Percentiles rank a stretch among this genome's conserved stretches.
Evolutionary conservation across 163 green algal species (phyloP).

Genomic region (Prototheca cutis): DNA sequence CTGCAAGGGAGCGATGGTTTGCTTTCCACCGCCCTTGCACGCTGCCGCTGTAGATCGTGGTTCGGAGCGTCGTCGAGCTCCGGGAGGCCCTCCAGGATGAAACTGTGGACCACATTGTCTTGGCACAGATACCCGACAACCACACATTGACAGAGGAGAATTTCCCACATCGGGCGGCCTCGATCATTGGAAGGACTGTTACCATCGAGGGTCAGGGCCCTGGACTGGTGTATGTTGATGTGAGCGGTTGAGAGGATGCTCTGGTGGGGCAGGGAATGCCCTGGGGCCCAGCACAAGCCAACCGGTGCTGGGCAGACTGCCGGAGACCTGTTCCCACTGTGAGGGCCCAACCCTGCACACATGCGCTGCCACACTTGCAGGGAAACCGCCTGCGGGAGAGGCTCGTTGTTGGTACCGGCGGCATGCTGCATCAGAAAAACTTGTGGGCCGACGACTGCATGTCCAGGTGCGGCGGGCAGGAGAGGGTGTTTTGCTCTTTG

Average conservation of each 20-base stretch:
- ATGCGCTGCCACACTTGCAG: too few species aligned
- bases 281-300: too few species aligned
- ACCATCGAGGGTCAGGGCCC: background rate
- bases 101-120: background rate
- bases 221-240: background rate
- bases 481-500: too few species aligned
- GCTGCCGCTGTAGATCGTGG: background rate
- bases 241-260: conserved; percentile 3
- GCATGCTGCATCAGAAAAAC: conserved; percentile 2
- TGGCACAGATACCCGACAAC: background rate
- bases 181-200: background rate
- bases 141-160: background rate
- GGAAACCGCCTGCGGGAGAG: background rate
- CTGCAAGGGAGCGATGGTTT: background rate
- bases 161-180: background rate
- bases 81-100: background rate
- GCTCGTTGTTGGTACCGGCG: background rate
- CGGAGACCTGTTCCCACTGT: too few species aligned
- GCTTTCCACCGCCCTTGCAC: background rate
- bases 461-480: background rate
- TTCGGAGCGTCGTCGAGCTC: background rate
- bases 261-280: too few species aligned
- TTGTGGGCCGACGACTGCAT: conserved; percentile 7
- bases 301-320: too few species aligned
- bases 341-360: too few species aligned